Evolutionary conservation across 2,329 filamentous ascomycete genomes (phyloP).

Genomic region (Pestalotiopsis fici): DNA sequence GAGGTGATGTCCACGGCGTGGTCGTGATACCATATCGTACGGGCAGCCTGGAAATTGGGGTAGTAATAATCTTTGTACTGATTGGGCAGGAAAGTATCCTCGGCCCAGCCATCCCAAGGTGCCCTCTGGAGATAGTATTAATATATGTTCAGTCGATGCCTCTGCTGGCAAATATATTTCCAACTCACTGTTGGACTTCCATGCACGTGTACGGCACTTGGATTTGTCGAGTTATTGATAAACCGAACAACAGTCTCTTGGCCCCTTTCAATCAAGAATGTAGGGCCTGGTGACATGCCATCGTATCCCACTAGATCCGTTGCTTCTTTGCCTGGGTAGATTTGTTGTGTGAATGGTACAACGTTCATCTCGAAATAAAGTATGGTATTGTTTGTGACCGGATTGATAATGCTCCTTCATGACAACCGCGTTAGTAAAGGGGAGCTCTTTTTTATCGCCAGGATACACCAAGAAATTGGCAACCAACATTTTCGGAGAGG

Average conservation of each 20-base stretch:
- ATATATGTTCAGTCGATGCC: background rate
- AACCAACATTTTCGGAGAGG: constrained; percentile 40
- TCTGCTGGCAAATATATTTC: too few relatives aligned
- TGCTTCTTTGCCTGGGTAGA: constrained; percentile 35
- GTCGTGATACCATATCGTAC: constrained; percentile 61
- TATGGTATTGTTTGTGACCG: constrained; percentile 33
- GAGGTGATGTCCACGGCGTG: constrained; percentile 45
- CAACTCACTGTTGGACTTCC: constrained; percentile 44
- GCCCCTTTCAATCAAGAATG: constrained; percentile 47
- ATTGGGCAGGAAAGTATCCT: constrained; percentile 49
- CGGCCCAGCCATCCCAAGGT: constrained; percentile 48
- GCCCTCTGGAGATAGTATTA: background rate
- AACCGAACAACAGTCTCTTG: constrained; percentile 55
- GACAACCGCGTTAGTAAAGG: background rate
- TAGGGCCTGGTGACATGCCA: constrained; percentile 55
- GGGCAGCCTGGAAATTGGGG: constrained; percentile 53
- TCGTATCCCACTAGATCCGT: constrained; percentile 48
- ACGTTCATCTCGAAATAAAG: constrained; percentile 38
- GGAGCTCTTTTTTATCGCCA: background rate
- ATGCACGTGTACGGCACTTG: constrained; percentile 54
- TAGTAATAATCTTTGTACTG: constrained; percentile 56
- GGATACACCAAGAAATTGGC: too few relatives aligned
- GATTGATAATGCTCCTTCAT: constrained; percentile 33
- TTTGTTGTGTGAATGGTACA: constrained; percentile 30
- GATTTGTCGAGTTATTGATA: constrained; percentile 46